phyloP scores from a whole-genome alignment of 176 grass and related monocot species.

The Themeda triandra region DNA sequence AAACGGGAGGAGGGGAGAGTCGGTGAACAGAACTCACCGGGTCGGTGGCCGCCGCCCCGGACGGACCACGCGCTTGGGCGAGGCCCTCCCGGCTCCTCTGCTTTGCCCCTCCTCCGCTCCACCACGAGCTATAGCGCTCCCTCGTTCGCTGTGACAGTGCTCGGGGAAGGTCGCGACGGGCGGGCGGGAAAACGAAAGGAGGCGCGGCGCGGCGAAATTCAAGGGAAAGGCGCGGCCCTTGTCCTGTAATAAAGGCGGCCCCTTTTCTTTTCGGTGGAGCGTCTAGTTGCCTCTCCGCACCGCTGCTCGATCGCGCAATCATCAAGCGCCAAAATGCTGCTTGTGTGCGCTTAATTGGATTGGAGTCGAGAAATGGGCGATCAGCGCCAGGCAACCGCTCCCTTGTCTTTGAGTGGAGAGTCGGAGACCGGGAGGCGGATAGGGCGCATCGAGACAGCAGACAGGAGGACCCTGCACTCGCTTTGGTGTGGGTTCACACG shows the following conservation, averaged over 20 bases:
- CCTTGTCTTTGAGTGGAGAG: too few relatives aligned
- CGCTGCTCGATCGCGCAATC: slow-evolving; percentile 10
- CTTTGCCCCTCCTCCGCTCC: too few relatives aligned
- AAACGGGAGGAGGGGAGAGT: neutral
- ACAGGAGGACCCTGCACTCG: too few relatives aligned
- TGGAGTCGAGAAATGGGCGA: neutral
- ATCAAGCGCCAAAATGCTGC: neutral
- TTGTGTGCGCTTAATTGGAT: neutral
- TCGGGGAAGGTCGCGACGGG: neutral
- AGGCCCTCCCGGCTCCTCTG: too few relatives aligned
- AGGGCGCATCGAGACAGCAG: too few relatives aligned
- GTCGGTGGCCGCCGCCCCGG: neutral
- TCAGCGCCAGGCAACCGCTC: neutral
- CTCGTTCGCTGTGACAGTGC: neutral
- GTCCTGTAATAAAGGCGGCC: slow-evolving; percentile 28
- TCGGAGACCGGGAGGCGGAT: too few relatives aligned
- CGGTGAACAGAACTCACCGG: slow-evolving; percentile 20
- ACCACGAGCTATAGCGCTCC: too few relatives aligned
- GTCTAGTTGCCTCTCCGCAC: neutral
- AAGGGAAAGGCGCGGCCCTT: slow-evolving; percentile 19
- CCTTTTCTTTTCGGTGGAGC: slow-evolving; percentile 6
- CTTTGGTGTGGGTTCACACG: too few relatives aligned
- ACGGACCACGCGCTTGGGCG: neutral
- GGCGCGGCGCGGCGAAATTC: slow-evolving; percentile 11
- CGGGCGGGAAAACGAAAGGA: slow-evolving; percentile 45